Evolutionary conservation across 1,284 basidiomycete genomes (phyloP), one percentile per base, ranked within the genome.

Genomic region (Moesziomyces sp.): DNA sequence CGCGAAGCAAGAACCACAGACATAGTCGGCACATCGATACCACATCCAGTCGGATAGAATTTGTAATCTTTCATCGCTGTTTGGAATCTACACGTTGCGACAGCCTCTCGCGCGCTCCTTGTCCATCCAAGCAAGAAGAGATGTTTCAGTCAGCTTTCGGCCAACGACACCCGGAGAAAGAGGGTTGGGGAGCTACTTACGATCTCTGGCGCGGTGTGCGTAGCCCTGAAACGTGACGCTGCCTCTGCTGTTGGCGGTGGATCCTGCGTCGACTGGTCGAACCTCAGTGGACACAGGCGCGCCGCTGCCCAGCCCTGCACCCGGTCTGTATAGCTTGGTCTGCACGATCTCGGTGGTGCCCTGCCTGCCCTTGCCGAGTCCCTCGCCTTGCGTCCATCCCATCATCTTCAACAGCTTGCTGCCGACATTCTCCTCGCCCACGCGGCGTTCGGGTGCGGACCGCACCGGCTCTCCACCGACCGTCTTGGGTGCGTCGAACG

Each of bases 301-400:
- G 18, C 43, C 60, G 28, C 64, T 68, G 19, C 74, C 74, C 35
- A 76, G 16, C 1, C 74, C 74, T 16, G 65, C 74, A 3, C 74
- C 65, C 2, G 65, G 58, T 40, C 52, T 57, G 56, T 76, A 74
- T n/a, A 72, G 35, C 54, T 67, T 70, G n/a, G 74, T 63, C 38
- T 76, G 58, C 8, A 76, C 53, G 34, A 66, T 64, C 9, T 65
- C 58, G 16, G 62, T 56, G 3, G 70, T 47, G 6, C 74, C 74
- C 42, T 69, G 21, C 3, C 59, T 28, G 7, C 58, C 23, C 19
- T 40, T 30, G 3, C 74, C 74, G 8, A 76, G 48, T 30, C 74
- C 74, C 47, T 65, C 52, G 26, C 74, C 74, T 16, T 65, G 61
- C 0, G 63, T 53, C 74, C 74, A 76, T 8, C 74, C 74, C 74